Base-by-base conservation (phyloP, 805 yeast species). In the Lipomyces starkeyi region DNA sequence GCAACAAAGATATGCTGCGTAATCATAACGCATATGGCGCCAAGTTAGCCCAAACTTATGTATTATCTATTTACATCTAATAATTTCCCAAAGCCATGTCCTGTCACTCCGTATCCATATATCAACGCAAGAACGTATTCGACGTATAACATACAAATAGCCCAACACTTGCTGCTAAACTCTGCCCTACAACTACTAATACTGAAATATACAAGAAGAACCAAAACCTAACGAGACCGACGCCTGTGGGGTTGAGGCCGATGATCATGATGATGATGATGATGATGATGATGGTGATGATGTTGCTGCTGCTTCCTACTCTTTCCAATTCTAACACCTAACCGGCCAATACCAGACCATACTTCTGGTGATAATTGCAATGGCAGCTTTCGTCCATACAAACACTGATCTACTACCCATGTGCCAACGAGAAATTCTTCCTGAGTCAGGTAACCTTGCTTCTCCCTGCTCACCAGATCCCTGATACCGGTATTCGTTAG, bases 351-450 rank as follows among this genome's bases (percentile, higher is more conserved):
- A 77, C 96, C 90, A 56, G 86, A 84, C 98, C 98, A 95, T 1
- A 94, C 87, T 35, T 83, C 84, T 4, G 84, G 86, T 54, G 85
- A 87, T 5, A 95, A 85, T 52, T 79, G 79, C 67, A 85, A 83
- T 0, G 99, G 98, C 60, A 95, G 80, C 77, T 95, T 95, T 53
- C 97, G 83, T 0, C 99, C 99, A 76, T 94, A 95, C 14, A 95
- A 82, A 76, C 97, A 91, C 79, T 95, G 99, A 78, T 95, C 99
- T 1, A 95, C 93, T 3, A 93, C 79, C 99, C 99, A 95, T 90
- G 91, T 93, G 0, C 99, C 99, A n/a, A 93, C 94, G 40, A 94
- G 80, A 74, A 95, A 95, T 71, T 93, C 94, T 49, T 87, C 88
- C 69, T 91, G 86, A 72, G 88, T 89, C 64, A 95, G 80, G 0